Conservation (phyloP, 257 asterid species). For the Solanum paucissectum region DNA sequence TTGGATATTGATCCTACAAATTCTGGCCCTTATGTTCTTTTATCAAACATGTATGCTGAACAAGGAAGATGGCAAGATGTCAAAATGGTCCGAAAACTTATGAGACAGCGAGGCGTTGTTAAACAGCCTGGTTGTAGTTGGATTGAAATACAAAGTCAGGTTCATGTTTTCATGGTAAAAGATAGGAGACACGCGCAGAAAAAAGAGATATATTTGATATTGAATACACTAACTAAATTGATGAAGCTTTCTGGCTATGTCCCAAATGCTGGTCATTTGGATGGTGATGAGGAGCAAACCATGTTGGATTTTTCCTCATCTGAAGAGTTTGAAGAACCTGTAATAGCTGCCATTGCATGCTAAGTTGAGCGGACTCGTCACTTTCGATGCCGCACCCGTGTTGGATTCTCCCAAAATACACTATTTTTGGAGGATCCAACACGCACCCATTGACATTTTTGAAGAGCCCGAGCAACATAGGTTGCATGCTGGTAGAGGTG, state of each 20-base stretch:
- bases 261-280: not conserved
- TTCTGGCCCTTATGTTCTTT: constrained; percentile 4
- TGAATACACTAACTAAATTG: not conserved
- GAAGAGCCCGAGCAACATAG: not conserved
- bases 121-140: constrained; percentile 14
- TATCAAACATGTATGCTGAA: constrained; percentile 9
- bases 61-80: constrained; percentile 1
- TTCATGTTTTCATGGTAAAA: constrained; percentile 8
- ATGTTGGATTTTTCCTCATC: not conserved
- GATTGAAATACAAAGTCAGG: constrained; percentile 3
- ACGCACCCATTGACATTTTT: not conserved
- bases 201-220: not conserved
- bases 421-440: not conserved
- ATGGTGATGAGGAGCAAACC: not conserved
- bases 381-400: rapidly evolving
- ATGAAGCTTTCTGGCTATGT: constrained; percentile 4
- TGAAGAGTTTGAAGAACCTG: not conserved
- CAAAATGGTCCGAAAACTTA: not conserved
- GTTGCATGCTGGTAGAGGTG: not conserved
- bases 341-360: not conserved
- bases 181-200: not conserved
- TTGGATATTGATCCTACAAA: constrained; percentile 9
- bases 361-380: not conserved
- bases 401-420: not conserved
- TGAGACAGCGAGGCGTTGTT: constrained; percentile 4